phyloP scores from a whole-genome alignment of 1,284 basidiomycete species.

The Cryptococcus sp. region DNA sequence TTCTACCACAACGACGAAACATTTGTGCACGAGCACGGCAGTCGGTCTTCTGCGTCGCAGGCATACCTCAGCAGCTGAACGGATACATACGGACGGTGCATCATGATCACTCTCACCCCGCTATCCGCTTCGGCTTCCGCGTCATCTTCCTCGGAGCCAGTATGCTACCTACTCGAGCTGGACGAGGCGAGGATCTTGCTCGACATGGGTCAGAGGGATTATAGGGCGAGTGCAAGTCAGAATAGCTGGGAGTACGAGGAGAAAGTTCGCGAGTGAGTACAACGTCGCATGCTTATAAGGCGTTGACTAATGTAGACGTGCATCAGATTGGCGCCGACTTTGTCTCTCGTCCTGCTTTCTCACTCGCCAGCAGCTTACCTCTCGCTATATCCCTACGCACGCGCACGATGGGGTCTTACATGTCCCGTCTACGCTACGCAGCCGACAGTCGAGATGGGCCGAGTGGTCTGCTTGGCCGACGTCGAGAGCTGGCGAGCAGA shows the following conservation, averaged over 20 bases:
- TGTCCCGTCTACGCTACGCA: slow-evolving; percentile 95
- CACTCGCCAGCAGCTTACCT: slow-evolving; percentile 88
- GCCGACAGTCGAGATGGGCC: slow-evolving; percentile 94
- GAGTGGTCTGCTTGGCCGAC: slow-evolving; percentile 83
- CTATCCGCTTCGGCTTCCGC: slow-evolving; percentile 77
- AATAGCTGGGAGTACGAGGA: slow-evolving; percentile 51
- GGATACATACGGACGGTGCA: neutral
- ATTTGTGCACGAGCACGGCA: too few relatives aligned
- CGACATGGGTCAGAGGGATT: slow-evolving; percentile 72
- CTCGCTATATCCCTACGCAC: slow-evolving; percentile 88
- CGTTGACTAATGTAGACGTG: slow-evolving; percentile 31
- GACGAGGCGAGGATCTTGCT: slow-evolving; percentile 92
- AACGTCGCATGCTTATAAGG: neutral
- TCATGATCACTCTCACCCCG: slow-evolving; percentile 91
- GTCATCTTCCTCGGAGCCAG: slow-evolving; percentile 57
- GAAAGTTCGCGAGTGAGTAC: slow-evolving; percentile 51
- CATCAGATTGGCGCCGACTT: slow-evolving; percentile 76
- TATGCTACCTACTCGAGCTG: slow-evolving; percentile 81
- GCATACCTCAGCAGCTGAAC: too few relatives aligned
- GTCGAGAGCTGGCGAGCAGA: slow-evolving; percentile 76
- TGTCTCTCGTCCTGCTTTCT: slow-evolving; percentile 63
- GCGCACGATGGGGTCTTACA: slow-evolving; percentile 80
- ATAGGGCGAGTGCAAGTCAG: slow-evolving; percentile 34
- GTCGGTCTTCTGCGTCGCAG: too few relatives aligned
- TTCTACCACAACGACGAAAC: too few relatives aligned